phyloP scores from a whole-genome alignment of 495 filamentous ascomycete genomes.

The Lasiosphaeriaceae sp. region DNA sequence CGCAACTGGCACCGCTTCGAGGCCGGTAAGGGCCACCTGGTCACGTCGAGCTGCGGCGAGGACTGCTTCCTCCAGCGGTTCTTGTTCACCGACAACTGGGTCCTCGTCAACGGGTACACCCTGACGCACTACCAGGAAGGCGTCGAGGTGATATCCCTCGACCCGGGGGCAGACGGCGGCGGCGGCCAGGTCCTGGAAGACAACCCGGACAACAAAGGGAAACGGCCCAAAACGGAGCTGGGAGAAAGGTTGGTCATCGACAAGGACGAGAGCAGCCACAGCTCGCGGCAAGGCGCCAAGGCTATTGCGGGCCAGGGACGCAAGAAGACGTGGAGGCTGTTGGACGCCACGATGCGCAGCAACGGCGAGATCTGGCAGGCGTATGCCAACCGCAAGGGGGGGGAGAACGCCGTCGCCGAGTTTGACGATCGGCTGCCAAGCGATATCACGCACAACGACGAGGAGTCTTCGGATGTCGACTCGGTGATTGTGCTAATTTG shows the following conservation, averaged over 20 bases:
- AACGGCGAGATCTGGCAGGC: slow-evolving; percentile 37
- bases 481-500: slow-evolving; percentile 31
- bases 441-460: slow-evolving; percentile 24
- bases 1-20: slow-evolving; percentile 52
- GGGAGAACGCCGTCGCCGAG: slow-evolving; percentile 23
- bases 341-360: slow-evolving; percentile 25
- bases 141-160: slow-evolving; percentile 20
- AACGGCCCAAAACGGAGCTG: neutral
- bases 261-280: slow-evolving; percentile 7
- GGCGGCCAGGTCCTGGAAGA: neutral
- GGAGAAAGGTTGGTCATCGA: slow-evolving; percentile 21
- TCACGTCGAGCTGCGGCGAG: slow-evolving; percentile 53
- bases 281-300: slow-evolving; percentile 7
- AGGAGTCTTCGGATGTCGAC: slow-evolving; percentile 25
- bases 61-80: slow-evolving; percentile 55
- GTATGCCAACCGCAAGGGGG: slow-evolving; percentile 30
- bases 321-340: slow-evolving; percentile 33
- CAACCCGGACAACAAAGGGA: neutral
- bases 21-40: slow-evolving; percentile 38
- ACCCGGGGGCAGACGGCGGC: neutral
- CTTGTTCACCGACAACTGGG: slow-evolving; percentile 51
- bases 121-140: slow-evolving; percentile 48
- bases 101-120: slow-evolving; percentile 57
- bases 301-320: slow-evolving; percentile 24
- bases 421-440: slow-evolving; percentile 24